A percentile compares a stretch with the other conserved stretches of the same genome.
Evolutionary conservation across 73 alveolate genomes (phyloP).

Genomic region (Diophrys sp.): DNA sequence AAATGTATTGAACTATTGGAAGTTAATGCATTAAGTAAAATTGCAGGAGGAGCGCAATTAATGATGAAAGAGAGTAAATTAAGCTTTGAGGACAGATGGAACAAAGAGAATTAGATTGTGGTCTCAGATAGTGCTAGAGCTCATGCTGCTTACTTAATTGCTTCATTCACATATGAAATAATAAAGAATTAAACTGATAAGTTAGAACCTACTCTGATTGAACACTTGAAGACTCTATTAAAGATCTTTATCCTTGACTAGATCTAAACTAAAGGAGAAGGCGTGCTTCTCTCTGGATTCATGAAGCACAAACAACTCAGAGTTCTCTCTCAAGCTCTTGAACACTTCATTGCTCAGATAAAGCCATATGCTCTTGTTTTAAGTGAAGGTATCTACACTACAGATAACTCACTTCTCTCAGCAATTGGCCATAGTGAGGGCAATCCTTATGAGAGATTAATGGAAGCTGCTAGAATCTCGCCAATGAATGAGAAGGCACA

Average conservation of each 20-base stretch:
- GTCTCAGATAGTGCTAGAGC: constrained; percentile 6
- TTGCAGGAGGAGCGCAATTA: constrained; percentile 14
- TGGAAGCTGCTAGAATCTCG: background rate
- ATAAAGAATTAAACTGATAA: too few relatives aligned
- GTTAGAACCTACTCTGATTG: too few relatives aligned
- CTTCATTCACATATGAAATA: constrained; percentile 13
- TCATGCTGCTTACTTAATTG: constrained; percentile 19
- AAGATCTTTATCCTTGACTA: constrained; percentile 13
- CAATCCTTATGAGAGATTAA: background rate
- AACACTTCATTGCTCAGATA: background rate
- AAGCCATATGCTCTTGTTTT: background rate
- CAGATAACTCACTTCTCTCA: background rate
- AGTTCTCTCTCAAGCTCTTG: background rate
- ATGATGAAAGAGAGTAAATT: constrained; percentile 15
- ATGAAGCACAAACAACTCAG: constrained; percentile 23
- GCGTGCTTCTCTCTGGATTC: constrained; percentile 12
- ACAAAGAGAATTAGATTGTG: background rate
- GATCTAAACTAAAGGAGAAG: constrained; percentile 22
- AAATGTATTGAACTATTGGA: constrained; percentile 19
- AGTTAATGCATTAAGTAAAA: constrained; percentile 33
- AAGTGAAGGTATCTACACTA: background rate
- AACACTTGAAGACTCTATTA: constrained; percentile 9
- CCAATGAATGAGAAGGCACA: background rate
- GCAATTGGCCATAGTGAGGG: background rate
- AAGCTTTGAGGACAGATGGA: constrained; percentile 26